Evolutionary conservation across 73 alveolate genomes (phyloP), one percentile per base, ranked within the genome.

Genomic region (Paramecium tetraurelia): DNA sequence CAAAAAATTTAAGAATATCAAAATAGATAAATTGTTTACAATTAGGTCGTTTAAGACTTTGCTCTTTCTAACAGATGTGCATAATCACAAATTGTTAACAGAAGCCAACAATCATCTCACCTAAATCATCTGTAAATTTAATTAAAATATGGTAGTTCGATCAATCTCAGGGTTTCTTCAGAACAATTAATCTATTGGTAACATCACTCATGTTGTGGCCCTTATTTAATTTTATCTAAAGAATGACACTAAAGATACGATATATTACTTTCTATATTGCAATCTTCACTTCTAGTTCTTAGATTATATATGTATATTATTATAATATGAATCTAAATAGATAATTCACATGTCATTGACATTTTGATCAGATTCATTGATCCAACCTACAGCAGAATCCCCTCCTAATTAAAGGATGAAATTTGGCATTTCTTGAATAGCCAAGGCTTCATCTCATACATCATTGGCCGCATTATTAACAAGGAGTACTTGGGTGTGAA

Each of bases 161-260:
- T 80, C 76, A 14, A 46, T 80, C 14, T 80, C 70, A 10, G 72
- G 72, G 35, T 80, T 80, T 63, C 9, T 80, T 2, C 21, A 40
- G 7, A 80, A 80, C 24, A 20, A n/a, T 11, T 43, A 24, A 41
- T 80, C 90, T 8, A 31, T 43, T 10, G 70, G 90, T 20, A 80
- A 80, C 24, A 11, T 80, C 31, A 80, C 90, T 3, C 90, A 80
- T 80, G 20, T 80, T 8, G 50, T 46, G 27, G 90, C 90, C 12
- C 46, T 80, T 21, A 22, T 80, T 5, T 80, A 80, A 80, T 80
- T 80, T 80, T 80, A 80, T 80, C 29, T 80, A 35, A 80, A 80
- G 24, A 31, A 48, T 80, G 90, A 80, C n/a, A 80, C 90, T 40
- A 80, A 48, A 24, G 70, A 80, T 43, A 44, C 90, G 6, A 46